Base-by-base conservation (phyloP, 176 grass and related monocot species). In the Puya raimondii region DNA sequence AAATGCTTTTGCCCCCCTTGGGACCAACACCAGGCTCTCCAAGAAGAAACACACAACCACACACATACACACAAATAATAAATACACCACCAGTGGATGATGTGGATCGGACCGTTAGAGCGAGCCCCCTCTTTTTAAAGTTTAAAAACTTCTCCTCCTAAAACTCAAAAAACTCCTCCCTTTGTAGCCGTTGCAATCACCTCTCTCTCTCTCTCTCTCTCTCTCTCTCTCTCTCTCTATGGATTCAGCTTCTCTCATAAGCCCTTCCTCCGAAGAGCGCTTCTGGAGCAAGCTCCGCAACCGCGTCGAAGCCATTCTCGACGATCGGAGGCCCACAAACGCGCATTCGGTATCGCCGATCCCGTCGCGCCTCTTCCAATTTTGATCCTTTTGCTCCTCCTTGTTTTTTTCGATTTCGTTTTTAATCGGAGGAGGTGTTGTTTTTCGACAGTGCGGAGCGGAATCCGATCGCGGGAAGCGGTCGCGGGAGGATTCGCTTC, bases 221-320 rank as follows among this genome's bases (percentile, higher is more conserved):
- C 26, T 13, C 0, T 76, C 65, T 27, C 15, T 50, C 11, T 10
- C 27, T 10, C 11, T 1, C 7, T 12, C 17, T 2, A 96, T 96
- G 92, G 92, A 96, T 8, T 64, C 82, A 1, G 63, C 84, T 50
- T 29, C 74, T 12, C 53, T 82, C 21, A 29, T 79, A 59, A 97
- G 89, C 74, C 93, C 86, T 48, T 71, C 71, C 29, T 97, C 94
- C 67, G 94, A 97, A 63, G 79, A 92, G 65, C 72, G 80, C 2
- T 83, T 97, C 63, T 97, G 94, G 94, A 80, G 72, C 68, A 63
- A 70, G 61, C 86, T 97, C 68, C 86, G 81, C 25, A 83, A 72
- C 82, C 84, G 89, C 65, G 94, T 97, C 52, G 89, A 97, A 29
- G 73, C 79, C 64, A 88, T 97, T 67, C 66, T 92, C 69, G 81